Conservation (phyloP, 805 yeast genomes). For the Starmerella powellii region DNA sequence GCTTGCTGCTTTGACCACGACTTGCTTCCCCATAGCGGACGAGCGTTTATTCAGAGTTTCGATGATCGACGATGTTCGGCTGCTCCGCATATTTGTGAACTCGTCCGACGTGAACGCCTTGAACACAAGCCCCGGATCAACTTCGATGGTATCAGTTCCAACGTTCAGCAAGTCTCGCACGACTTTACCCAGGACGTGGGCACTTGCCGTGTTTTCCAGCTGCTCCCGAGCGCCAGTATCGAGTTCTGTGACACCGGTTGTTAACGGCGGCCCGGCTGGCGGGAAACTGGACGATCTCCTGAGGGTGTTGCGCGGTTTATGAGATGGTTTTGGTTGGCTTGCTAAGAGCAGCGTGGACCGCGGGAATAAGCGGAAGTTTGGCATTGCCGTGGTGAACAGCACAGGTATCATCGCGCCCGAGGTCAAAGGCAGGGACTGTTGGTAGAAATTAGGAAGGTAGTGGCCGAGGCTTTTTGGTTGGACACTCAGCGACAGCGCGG, state of each 20-base stretch:
- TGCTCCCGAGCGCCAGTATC: constrained; percentile 33
- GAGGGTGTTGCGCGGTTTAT: constrained; percentile 6
- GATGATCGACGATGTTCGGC: constrained; percentile 32
- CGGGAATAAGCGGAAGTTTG: constrained; percentile 45
- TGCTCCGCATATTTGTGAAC: constrained; percentile 27
- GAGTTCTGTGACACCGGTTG: constrained; percentile 39
- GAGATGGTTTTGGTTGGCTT: constrained; percentile 31
- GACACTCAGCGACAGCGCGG: constrained; percentile 37
- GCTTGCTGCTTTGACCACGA: constrained; percentile 55
- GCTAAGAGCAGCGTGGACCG: constrained; percentile 40
- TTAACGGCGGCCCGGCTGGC: constrained; percentile 22
- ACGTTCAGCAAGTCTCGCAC: constrained; percentile 54
- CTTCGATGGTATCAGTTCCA: constrained; percentile 45
- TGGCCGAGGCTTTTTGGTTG: constrained; percentile 51
- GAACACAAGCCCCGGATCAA: constrained; percentile 45
- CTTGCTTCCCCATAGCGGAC: constrained; percentile 21
- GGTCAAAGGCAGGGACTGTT: constrained; percentile 44
- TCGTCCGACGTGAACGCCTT: constrained; percentile 39
- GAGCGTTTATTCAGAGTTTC: constrained; percentile 35
- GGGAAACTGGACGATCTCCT: constrained; percentile 31
- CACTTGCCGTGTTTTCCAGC: constrained; percentile 24
- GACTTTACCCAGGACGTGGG: constrained; percentile 42
- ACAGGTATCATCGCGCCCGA: constrained; percentile 56
- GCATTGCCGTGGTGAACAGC: constrained; percentile 46
- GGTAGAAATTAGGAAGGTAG: constrained; percentile 34